These are phyloP conservation scores for Neonectria faginata DNA, from an alignment of 2,329 filamentous ascomycete species.

Conservation along the genomic window DNA sequence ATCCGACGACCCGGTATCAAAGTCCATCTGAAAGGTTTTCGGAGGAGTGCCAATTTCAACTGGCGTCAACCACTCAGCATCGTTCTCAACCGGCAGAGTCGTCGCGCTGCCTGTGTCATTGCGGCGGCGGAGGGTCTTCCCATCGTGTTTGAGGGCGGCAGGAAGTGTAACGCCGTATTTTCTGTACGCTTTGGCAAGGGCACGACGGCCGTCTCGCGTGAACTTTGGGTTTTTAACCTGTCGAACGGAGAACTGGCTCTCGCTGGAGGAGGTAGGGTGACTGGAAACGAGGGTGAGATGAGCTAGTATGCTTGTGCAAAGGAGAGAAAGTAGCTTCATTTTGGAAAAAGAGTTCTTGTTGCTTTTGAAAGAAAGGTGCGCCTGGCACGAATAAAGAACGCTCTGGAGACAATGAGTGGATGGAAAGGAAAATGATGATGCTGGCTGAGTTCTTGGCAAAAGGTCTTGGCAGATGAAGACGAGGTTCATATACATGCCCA, in stretches of 20 bases:
- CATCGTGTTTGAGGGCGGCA: neutral
- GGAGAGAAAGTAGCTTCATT: neutral
- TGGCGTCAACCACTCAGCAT: conserved; percentile 55
- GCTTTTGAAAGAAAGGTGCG: neutral
- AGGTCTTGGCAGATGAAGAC: neutral
- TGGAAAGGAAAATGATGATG: neutral
- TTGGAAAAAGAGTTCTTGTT: neutral
- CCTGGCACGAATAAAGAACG: neutral
- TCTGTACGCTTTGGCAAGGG: conserved; percentile 50
- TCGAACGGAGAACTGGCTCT: conserved; percentile 46
- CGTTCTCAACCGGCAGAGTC: conserved; percentile 45
- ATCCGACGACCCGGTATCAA: conserved; percentile 61
- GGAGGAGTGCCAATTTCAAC: conserved; percentile 58
- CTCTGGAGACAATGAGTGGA: neutral
- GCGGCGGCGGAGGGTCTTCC: conserved; percentile 43
- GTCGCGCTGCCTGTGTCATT: conserved; percentile 47
- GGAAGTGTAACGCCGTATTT: conserved; percentile 54
- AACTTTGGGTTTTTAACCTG: conserved; percentile 54
- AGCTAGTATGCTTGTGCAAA: neutral
- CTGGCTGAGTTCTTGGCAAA: neutral
- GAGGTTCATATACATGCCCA: neutral
- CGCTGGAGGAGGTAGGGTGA: conserved; percentile 10
- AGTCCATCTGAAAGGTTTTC: conserved; percentile 57
- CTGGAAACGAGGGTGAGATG: conserved; percentile 7
- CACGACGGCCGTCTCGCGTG: conserved; percentile 49